These are phyloP conservation scores for Mycena epipterygia DNA, from an alignment of 768 basidiomycete genomes.

Conservation along the genomic window DNA sequence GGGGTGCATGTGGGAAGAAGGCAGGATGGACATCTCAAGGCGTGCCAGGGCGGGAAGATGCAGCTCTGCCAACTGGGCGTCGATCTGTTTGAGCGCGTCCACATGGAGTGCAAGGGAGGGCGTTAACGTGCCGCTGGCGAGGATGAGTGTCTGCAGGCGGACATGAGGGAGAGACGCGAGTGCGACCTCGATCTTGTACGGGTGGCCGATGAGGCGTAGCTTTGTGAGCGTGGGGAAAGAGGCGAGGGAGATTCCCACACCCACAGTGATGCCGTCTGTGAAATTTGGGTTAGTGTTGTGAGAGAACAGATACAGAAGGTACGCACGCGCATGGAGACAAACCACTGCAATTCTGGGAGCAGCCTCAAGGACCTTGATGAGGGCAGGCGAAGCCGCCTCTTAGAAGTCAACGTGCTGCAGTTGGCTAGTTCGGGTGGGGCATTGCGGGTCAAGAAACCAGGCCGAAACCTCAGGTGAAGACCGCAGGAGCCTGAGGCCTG, in stretches of 20 bases:
- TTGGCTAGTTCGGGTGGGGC: neutral
- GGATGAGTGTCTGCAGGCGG: neutral
- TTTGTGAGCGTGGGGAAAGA: neutral
- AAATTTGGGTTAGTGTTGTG: neutral
- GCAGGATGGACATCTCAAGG: neutral
- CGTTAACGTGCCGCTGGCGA: neutral
- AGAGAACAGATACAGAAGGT: neutral
- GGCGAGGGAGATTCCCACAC: neutral
- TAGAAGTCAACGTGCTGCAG: neutral
- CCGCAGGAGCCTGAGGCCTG: neutral
- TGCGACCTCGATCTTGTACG: neutral
- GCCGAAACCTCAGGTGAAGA: neutral
- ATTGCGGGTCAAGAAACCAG: neutral
- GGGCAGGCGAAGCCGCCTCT: neutral
- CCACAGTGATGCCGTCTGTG: neutral
- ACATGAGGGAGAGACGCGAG: neutral
- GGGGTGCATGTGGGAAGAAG: neutral
- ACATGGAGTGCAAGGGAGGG: too few species aligned
- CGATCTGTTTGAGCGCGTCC: neutral
- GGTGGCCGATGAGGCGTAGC: neutral
- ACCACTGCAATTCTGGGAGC: neutral
- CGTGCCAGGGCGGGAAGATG: neutral
- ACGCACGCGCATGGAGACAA: neutral
- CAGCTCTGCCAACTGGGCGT: neutral
- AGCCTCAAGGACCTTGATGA: neutral